Evolutionary conservation across 1,284 basidiomycete genomes (phyloP), one percentile per base, ranked within the genome.

Genomic region (Cutaneotrichosporon daszewskae): DNA sequence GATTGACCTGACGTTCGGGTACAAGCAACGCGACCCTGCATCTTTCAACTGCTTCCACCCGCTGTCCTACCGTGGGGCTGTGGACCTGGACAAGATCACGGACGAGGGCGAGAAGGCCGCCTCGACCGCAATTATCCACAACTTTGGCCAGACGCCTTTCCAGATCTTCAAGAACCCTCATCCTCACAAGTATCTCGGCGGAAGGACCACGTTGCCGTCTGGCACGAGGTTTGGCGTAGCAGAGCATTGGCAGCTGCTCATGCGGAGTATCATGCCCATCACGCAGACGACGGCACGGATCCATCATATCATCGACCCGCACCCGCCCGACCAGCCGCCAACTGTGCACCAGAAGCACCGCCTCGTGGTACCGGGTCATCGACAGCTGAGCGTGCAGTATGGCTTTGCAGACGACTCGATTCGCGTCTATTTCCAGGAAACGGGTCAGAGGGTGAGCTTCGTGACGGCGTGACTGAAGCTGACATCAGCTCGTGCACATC

Each of bases 101-200:
- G 85, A 94, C 58, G 82, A 88, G 35, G 73, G 87, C 18, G 88
- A 97, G 70, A 80, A 87, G 29, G 87, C 91, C 58, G 90, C 91
- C 0, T 88, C 87, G 2, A 86, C 92, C 8, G 88, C 90, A 4
- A 94, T 92, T 53, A 95, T 97, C 35, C 91, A 96, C 69, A 95
- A 94, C 55, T 86, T 92, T 60, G 89, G 89, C 14, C 88, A 92
- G 70, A 92, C 90, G 0, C 89, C 89, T 2, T 76, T 82, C 20
- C 89, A 88, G 62, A 77, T 96, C n/a, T 97, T 96, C 70, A 76
- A 73, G n/a, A 62, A 74, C 1, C 80, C 87, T 4, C 92, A 96
- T 73, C 88, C 88, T 0, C 71, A 76, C 32, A 78, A 89, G 14
- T 78, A 81, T 53, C 76, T 83, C 63, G 38, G 40, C 20, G 86